These are phyloP conservation scores for Didymella arachidicola DNA, from an alignment of 2,329 filamentous ascomycete genomes.

Conservation along the genomic window DNA sequence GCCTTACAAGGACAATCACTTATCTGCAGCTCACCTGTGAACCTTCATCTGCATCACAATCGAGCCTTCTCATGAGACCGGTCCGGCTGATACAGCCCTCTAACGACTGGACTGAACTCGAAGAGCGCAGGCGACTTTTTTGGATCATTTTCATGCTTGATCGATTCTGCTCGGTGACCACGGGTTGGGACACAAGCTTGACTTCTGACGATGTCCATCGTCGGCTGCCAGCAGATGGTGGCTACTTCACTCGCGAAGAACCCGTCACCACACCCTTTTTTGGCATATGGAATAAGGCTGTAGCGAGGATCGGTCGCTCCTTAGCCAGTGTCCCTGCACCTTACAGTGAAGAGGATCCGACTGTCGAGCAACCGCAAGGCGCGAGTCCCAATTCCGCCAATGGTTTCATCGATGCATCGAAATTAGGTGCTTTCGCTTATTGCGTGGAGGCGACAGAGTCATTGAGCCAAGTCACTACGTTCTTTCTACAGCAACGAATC, in stretches of 20 bases:
- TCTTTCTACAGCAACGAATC: constrained; percentile 45
- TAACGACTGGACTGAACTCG: constrained; percentile 42
- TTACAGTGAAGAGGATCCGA: constrained; percentile 46
- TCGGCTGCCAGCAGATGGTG: constrained; percentile 44
- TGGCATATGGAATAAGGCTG: constrained; percentile 48
- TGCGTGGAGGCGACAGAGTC: constrained; percentile 47
- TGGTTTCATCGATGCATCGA: constrained; percentile 46
- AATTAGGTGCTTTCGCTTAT: constrained; percentile 47
- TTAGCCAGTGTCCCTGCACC: constrained; percentile 44
- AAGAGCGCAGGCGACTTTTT: constrained; percentile 44
- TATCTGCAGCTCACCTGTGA: constrained; percentile 45
- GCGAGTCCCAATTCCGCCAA: constrained; percentile 43
- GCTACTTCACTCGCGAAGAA: constrained; percentile 46
- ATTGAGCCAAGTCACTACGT: constrained; percentile 46
- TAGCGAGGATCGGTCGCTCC: constrained; percentile 43
- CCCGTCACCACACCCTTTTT: constrained; percentile 46
- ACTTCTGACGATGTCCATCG: constrained; percentile 47
- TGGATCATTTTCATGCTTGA: constrained; percentile 48
- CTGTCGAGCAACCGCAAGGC: constrained; percentile 32
- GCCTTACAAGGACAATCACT: constrained; percentile 45
- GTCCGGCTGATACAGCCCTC: constrained; percentile 36
- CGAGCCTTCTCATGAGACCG: constrained; percentile 42
- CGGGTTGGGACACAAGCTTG: constrained; percentile 46
- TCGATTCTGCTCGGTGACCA: constrained; percentile 43
- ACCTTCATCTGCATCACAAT: constrained; percentile 32